phyloP scores from a whole-genome alignment of 768 basidiomycete genomes.

The Lactarius psammicola region DNA sequence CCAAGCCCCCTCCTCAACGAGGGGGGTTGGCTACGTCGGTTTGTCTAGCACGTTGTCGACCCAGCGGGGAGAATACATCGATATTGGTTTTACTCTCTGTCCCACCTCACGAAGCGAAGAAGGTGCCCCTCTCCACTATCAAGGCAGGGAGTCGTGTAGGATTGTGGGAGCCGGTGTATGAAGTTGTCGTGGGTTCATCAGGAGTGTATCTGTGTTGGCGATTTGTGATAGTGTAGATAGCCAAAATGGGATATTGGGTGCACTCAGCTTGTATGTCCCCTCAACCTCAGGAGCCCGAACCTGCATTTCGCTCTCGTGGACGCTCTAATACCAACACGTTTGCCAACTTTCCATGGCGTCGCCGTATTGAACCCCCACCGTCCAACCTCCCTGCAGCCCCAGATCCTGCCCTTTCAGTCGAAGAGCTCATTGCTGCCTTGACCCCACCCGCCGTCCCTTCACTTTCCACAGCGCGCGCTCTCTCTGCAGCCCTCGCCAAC shows the following conservation, averaged over 20 bases:
- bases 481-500: slow-evolving; percentile 53
- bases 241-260: background rate
- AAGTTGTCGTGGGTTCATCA: background rate
- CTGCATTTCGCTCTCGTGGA: slow-evolving; percentile 36
- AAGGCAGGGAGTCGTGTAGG: background rate
- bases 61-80: background rate
- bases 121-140: background rate
- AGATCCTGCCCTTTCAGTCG: slow-evolving; percentile 39
- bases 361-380: slow-evolving; percentile 19
- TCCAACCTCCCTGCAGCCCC: slow-evolving; percentile 30
- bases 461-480: slow-evolving; percentile 56
- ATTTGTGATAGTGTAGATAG: slow-evolving; percentile 1
- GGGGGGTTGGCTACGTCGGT: background rate
- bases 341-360: slow-evolving; percentile 42
- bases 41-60: slow-evolving; percentile 21
- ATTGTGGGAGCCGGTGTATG: slow-evolving; percentile 2
- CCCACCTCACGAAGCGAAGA: slow-evolving; percentile 5
- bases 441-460: slow-evolving; percentile 63
- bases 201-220: slow-evolving; percentile 16
- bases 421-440: slow-evolving; percentile 46
- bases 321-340: slow-evolving; percentile 47
- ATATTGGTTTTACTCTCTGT: slow-evolving; percentile 16
- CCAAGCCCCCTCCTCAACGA: slow-evolving; percentile 17
- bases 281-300: slow-evolving; percentile 35
- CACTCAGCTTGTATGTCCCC: slow-evolving; percentile 23